Evolutionary conservation across 106 monocot genomes (phyloP), one percentile per base, ranked within the genome.

Genomic region (Acorus calamus): DNA sequence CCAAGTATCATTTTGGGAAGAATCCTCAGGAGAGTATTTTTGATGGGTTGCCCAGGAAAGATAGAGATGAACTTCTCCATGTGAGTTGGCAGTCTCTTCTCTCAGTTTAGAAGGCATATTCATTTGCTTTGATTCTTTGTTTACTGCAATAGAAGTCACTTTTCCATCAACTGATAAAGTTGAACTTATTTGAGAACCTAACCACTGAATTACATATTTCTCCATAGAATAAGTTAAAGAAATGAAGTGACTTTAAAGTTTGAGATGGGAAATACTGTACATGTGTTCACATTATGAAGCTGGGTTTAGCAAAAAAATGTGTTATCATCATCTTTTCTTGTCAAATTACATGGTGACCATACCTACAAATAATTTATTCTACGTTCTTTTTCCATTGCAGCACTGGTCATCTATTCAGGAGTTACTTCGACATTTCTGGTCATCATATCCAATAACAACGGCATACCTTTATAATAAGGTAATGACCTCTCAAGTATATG

Each of bases 361-460:
- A 28, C 1, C 28, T 28, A 28, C 28, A 28, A 28, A 28, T 28
- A 28, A 28, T 28, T 28, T 28, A 28, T 28, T 28, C 1, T 28
- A 28, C 28, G 28, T 28, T 28, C 28, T 28, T 28, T 28, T 28
- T 28, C 28, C 28, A 28, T 28, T 28, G 28, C 78, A 98, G 96
- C 76, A 92, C 63, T 98, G 91, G 91, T 75, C 81, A 14, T 83
- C 91, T 42, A 92, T 98, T 68, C 91, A 98, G 72, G 96, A 98
- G 66, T 74, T 98, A 64, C 66, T 98, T 5, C 73, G 81, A n/a
- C 96, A 98, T 79, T 98, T 91, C 59, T 98, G 96, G 96, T 87
- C 96, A 52, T 98, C 96, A 14, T 92, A 88, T 77, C 96, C 96
- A 56, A 79, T 92, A 53, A 83, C 96, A 53, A 85, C 87, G 49